Percentiles rank a stretch among this genome's conserved stretches.
phyloP scores from a whole-genome alignment of 176 grass and related monocot species.

The Phoenix dactylifera region DNA sequence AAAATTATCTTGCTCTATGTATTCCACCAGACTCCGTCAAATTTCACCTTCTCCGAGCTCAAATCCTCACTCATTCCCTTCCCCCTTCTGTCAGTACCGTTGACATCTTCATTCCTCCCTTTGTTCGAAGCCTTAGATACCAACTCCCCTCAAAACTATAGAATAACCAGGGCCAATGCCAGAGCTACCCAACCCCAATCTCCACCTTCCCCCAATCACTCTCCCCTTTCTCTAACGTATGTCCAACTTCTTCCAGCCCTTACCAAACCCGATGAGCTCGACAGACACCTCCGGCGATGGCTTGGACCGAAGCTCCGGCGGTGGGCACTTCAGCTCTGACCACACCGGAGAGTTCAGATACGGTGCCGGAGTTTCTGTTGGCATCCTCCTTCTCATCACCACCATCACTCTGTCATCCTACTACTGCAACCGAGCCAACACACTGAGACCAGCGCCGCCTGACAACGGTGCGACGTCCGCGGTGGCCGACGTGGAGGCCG shows the following conservation, averaged over 20 bases:
- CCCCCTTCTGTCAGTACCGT: background rate
- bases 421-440: slow-evolving; percentile 44
- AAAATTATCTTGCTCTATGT: slow-evolving; percentile 4
- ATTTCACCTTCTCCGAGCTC: slow-evolving; percentile 3
- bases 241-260: background rate
- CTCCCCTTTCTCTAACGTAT: too few species aligned
- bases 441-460: background rate
- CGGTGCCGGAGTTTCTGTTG: slow-evolving; percentile 53
- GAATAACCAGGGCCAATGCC: background rate
- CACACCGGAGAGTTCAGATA: slow-evolving; percentile 47
- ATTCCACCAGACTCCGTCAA: background rate
- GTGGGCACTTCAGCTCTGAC: slow-evolving; percentile 32
- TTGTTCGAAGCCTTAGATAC: background rate
- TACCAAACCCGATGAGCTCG: background rate
- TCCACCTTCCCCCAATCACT: background rate
- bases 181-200: background rate
- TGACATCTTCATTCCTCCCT: too few species aligned
- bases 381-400: slow-evolving; percentile 58
- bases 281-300: background rate
- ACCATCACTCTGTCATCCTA: slow-evolving; percentile 53
- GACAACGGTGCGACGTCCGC: background rate
- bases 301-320: slow-evolving; percentile 5
- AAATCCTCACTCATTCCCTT: background rate
- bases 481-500: background rate
- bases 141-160: slow-evolving; percentile 4